Evolutionary conservation across 2,329 filamentous ascomycete species (phyloP).

Genomic region (Monosporascus ibericus): DNA sequence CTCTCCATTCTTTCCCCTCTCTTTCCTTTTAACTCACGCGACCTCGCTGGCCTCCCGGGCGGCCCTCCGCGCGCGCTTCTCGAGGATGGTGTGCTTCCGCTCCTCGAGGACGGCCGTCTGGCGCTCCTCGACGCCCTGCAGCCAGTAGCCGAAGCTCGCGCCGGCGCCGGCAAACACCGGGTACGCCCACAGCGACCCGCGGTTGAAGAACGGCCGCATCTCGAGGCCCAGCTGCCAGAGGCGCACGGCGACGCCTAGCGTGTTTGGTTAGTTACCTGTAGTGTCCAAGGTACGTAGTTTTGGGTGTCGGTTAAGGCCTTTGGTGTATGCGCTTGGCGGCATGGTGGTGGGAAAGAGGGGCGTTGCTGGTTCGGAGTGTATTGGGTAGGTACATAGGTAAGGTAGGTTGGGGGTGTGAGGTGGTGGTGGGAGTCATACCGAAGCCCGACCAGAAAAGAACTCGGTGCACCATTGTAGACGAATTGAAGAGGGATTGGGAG

Average conservation of each 20-base stretch:
- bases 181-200: slow-evolving; percentile 81
- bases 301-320: no score
- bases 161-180: slow-evolving; percentile 81
- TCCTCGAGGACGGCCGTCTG: slow-evolving; percentile 73
- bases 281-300: no score
- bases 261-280: slow-evolving; percentile 13
- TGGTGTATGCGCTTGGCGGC: neutral
- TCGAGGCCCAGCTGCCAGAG: slow-evolving; percentile 98
- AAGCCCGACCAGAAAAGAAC: slow-evolving; percentile 85
- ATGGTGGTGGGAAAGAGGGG: slow-evolving; percentile 6
- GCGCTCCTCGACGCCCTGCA: slow-evolving; percentile 80
- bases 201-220: slow-evolving; percentile 91
- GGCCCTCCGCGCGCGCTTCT: slow-evolving; percentile 80
- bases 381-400: neutral
- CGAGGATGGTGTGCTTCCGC: slow-evolving; percentile 73
- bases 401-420: neutral
- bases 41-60: slow-evolving; percentile 49
- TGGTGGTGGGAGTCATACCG: slow-evolving; percentile 54
- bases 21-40: slow-evolving; percentile 4
- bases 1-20: neutral
- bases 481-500: slow-evolving; percentile 7
- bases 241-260: slow-evolving; percentile 76
- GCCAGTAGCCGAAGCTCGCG: slow-evolving; percentile 94
- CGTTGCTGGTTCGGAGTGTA: neutral
- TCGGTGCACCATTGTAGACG: slow-evolving; percentile 50